These are phyloP conservation scores for Zygosaccharomyces siamensis DNA, from an alignment of 805 yeast genomes.

Conservation along the genomic window DNA sequence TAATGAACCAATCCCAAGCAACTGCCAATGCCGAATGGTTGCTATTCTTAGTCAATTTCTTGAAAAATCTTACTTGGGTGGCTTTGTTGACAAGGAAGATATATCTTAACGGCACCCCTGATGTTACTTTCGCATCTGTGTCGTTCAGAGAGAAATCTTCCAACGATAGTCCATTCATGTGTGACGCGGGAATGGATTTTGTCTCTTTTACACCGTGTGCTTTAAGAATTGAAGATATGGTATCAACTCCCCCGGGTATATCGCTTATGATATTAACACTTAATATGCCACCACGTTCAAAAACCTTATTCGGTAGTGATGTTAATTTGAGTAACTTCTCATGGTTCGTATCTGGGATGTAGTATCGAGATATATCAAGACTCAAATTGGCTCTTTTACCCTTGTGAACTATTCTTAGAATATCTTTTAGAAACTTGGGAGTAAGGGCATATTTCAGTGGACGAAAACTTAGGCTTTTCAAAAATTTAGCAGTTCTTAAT, in stretches of 20 bases:
- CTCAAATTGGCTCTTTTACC: conserved; percentile 9
- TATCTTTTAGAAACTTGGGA: conserved; percentile 45
- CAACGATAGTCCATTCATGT: conserved; percentile 16
- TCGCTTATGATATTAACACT: conserved; percentile 25
- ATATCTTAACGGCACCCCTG: conserved; percentile 15
- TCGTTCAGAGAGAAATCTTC: conserved; percentile 18
- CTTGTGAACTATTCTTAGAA: conserved; percentile 34
- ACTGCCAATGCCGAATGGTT: conserved; percentile 20
- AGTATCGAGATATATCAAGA: conserved; percentile 27
- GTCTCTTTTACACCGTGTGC: conserved; percentile 27
- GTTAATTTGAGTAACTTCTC: conserved; percentile 22
- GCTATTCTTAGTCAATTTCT: conserved; percentile 12
- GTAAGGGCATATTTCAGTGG: conserved; percentile 47
- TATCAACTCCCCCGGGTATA: conserved; percentile 28
- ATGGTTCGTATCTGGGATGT: conserved; percentile 34
- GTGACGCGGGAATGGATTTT: conserved; percentile 14
- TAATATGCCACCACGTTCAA: conserved; percentile 23
- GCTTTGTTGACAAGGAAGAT: conserved; percentile 29
- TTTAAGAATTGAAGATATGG: conserved; percentile 24
- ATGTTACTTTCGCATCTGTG: background rate
- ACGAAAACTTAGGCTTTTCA: conserved; percentile 58
- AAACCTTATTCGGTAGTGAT: conserved; percentile 19
- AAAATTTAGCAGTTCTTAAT: conserved; percentile 83
- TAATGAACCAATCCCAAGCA: conserved; percentile 36
- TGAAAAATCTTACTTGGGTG: conserved; percentile 29